Base-by-base conservation (phyloP, 345 rosid genomes). In the Salix exigua region DNA sequence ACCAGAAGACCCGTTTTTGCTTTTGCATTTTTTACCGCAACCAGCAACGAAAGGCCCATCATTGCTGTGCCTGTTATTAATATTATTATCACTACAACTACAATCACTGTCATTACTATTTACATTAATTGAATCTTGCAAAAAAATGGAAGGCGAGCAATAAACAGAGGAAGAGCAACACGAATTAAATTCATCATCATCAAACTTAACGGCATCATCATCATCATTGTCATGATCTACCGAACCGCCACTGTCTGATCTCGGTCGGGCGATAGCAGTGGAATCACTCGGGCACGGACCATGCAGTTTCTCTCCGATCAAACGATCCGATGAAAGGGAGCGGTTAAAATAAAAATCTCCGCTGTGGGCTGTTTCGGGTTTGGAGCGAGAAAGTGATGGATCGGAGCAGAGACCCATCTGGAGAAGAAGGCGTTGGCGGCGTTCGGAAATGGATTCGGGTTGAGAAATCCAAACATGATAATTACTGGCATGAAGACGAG, bases 401-500 rank as follows among this genome's bases (percentile, higher is more conserved):
- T 90, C 90, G 26, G 82, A 77, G 62, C 72, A 72, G 67, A 93
- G 91, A 58, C 97, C 97, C 91, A 93, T 78, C 70, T 88, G 88
- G 68, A 60, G 86, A 18, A 89, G 80, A 46, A 93, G 85, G 42
- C 86, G 85, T 0, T 83, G 79, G 44, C 97, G 91, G 28, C 96
- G 88, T 80, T 93, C 96, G 40, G 96, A 91, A 5, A 93, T 91
- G 4, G 96, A 82, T 33, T 81, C 88, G 64, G 97, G 97, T 58
- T 91, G 88, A 68, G 96, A 88, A 89, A 87, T 90, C 97, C 97
- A 93, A 69, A 91, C 84, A 66, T 93, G 94, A 80, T 91, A 88
- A 74, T 77, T 85, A 76, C 30, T 68, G 2, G 63, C 69, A n/a
- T 77, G 78, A 66, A 66, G 77, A 35, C 66, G 66, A 66, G 84